These are phyloP conservation scores for Trichomonas tenax DNA, from an alignment of 208 protist species.

Conservation along the genomic window DNA sequence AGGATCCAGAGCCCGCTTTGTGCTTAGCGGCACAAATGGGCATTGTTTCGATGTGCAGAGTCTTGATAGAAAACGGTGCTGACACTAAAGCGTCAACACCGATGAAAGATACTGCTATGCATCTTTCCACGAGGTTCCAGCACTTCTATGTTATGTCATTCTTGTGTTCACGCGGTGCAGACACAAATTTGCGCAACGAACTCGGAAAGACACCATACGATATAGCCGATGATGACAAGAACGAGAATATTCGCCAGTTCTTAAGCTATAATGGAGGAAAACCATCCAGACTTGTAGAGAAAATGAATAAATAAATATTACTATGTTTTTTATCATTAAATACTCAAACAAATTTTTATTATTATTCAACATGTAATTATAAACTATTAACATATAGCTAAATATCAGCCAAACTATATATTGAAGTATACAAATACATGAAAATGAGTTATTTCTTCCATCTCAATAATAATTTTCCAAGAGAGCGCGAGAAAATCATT, in stretches of 20 bases:
- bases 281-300: not conserved
- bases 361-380: too few species aligned
- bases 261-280: not conserved
- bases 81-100: not conserved
- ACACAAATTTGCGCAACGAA: not conserved
- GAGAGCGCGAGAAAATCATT: not conserved
- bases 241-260: not conserved
- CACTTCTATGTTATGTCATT: not conserved
- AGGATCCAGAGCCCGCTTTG: not conserved
- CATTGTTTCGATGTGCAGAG: not conserved
- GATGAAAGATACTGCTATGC: not conserved
- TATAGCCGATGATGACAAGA: not conserved
- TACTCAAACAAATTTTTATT: too few species aligned
- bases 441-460: conserved; percentile 4
- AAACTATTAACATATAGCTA: too few species aligned
- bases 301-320: not conserved
- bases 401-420: too few species aligned
- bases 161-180: not conserved
- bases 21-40: not conserved
- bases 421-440: too few species aligned
- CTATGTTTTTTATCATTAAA: too few species aligned
- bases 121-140: not conserved
- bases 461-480: not conserved
- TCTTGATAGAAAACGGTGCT: not conserved
- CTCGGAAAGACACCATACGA: not conserved